Base-by-base conservation (phyloP, 495 filamentous ascomycete species). In the Hypomontagnella submonticulosa region DNA sequence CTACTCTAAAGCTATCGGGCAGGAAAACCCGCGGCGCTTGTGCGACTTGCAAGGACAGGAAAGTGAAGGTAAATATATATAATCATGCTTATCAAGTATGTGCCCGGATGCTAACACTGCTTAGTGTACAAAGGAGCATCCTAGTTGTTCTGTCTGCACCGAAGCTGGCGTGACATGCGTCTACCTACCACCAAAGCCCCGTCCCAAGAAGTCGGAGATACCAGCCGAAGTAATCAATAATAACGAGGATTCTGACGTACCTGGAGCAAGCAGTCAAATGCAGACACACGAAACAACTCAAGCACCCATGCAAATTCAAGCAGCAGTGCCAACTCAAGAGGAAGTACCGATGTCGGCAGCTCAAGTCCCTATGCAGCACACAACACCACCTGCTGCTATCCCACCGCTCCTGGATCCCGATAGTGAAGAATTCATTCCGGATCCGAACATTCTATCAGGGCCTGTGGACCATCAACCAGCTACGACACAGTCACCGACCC, bases 61-160 rank as follows among this genome's bases (percentile, higher is more conserved):
- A 70, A 23, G 38, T 57, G 0, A 61, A 71, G 57, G 76, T 76
- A 64, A 42, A 74, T 53, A 53, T 34, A 8, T 15, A 19, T 11
- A 42, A 44, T 15, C 10, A 15, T 43, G 12, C 33, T 49, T 40
- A 15, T 27, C 10, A 40, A 33, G n/a, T 32, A 10, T 4, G 8
- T 34, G 11, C 12, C 12, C 34, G 16, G 12, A 46, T 49, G 36
- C 59, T 59, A 62, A 71, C 10, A 20, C 9, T n/a, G 1, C 44
- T 4, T 30, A 82, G 77, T 82, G 80, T 56, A 74, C 76, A 16
- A 79, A 78, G 42, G 69, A 65, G 12, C 73, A 73, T 50, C 79
- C 80, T 15, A 66, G 51, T 10, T 82, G 79, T 63, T 70, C 73
- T 11, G 55, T 71, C 19, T 82, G 80, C 48, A 12, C 68, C 43